Base-by-base conservation (phyloP, 1,284 basidiomycete genomes). In the Boletus sp. region DNA sequence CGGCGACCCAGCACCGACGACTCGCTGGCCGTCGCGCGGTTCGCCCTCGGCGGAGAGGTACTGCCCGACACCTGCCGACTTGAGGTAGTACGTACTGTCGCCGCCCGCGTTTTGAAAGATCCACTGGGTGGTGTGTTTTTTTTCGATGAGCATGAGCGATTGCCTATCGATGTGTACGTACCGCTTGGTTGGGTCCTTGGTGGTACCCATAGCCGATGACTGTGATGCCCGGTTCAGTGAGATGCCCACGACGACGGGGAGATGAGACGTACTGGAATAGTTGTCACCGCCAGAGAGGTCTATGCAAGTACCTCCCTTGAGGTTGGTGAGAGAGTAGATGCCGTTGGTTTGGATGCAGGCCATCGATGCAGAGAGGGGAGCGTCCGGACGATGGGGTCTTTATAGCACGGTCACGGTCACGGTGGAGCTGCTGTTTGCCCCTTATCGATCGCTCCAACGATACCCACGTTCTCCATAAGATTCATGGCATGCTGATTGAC, bases 211-310 rank as follows among this genome's bases (percentile, higher is more conserved):
- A 80, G 4, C 81, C 81, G 35, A 76, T 76, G 52, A 82, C 76
- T 78, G 20, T 30, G 10, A n/a, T 40, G 16, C 38, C 38, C n/a
- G 30, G 34, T 12, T 2, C 7, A 4, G 19, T 44, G 27, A 16
- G 49, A 10, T 33, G 16, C 12, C 5, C n/a, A n/a, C n/a, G n/a
- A n/a, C n/a, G n/a, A n/a, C n/a, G n/a, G n/a, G n/a, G n/a, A n/a
- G n/a, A n/a, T n/a, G n/a, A n/a, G 10, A 66, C 70, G 27, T 51
- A 77, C 76, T 65, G 37, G 73, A 69, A 26, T 41, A 59, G 41
- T 75, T 66, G 57, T 82, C 77, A 5, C 43, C 63, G 0, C 73
- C 78, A n/a, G 77, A 80, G 33, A 82, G 69, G 56, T 82, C 81
- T 13, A 81, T 46, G 20, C 71, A 74, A 2, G 74, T 81, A 1